A percentile compares a stretch with the other conserved stretches of the same genome.
These are phyloP conservation scores for Biscogniauxia sp. DNA, from an alignment of 2,329 filamentous ascomycete species.

Conservation along the genomic window DNA sequence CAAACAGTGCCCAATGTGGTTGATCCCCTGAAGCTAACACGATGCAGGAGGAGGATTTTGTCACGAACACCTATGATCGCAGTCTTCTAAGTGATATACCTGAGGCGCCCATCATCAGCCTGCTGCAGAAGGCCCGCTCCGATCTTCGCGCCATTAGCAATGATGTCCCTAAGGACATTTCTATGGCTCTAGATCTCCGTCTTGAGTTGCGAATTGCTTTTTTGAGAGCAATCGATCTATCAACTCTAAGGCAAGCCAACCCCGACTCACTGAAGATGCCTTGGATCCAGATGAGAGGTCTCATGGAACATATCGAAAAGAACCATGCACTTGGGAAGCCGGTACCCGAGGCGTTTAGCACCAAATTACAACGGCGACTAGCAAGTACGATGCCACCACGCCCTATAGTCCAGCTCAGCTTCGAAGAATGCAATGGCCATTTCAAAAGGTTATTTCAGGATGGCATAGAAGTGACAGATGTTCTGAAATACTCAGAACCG, in stretches of 20 bases:
- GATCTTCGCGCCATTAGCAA: constrained; percentile 34
- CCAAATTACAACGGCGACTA: constrained; percentile 84
- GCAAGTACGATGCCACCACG: constrained; percentile 92
- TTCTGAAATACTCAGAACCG: constrained; percentile 66
- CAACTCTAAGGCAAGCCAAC: constrained; percentile 41
- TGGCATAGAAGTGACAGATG: constrained; percentile 64
- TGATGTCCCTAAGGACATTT: constrained; percentile 35
- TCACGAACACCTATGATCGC: constrained; percentile 85
- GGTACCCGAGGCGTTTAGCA: constrained; percentile 79
- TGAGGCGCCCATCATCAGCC: constrained; percentile 51
- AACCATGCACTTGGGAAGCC: constrained; percentile 61
- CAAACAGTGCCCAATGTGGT: not conserved
- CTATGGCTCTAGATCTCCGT: constrained; percentile 60
- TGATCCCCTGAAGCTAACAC: constrained; percentile 11
- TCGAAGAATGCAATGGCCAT: constrained; percentile 68
- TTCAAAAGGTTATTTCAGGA: constrained; percentile 71
- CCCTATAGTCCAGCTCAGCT: constrained; percentile 76
- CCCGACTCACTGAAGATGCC: constrained; percentile 47
- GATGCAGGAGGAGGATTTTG: constrained; percentile 87
- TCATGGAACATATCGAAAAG: constrained; percentile 55
- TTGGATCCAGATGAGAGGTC: constrained; percentile 49
- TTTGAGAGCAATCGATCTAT: constrained; percentile 52
- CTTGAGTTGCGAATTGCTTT: constrained; percentile 66
- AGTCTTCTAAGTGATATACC: constrained; percentile 67
- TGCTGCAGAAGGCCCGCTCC: constrained; percentile 44